Base-by-base conservation (phyloP, 2,329 filamentous ascomycete genomes). In the Talaromyces sp. region DNA sequence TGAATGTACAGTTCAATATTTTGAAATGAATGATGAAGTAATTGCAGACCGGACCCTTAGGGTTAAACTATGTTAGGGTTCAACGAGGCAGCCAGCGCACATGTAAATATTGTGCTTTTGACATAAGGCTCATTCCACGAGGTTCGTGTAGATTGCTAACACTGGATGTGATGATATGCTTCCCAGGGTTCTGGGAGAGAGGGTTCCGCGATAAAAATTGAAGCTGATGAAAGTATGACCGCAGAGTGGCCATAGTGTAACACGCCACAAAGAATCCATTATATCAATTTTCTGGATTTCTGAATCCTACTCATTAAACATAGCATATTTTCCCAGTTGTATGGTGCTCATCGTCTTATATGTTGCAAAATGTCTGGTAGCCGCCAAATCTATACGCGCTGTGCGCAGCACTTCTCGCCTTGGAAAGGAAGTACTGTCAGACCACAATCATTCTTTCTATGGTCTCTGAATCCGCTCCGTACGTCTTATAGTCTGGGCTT, bases 181-280 rank as follows among this genome's bases (percentile, higher is more conserved):
- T 22, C 27, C 27, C 8, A 31, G 27, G 27, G 27, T 31, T 45
- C n/a, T 19, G 41, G 41, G 4, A 45, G 17, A 49, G 19, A 49
- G 27, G 45, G 10, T 25, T 47, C 19, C 19, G 45, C 10, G 19
- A 27, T 27, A 49, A 1, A 1, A 6, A 31, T 17, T 54, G 31
- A n/a, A 45, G 41, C 19, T 65, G 63, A 65, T 61, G 57, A 62
- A 49, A 65, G 39, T 65, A 62, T 65, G 63, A 65, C 19, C 49
- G 43, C 57, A 65, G 47, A 19, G 63, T 60, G 56, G 63, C 58
- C 37, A 54, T 10, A 27, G 22, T 11, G 39, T 35, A 54, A 41
- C 17, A 11, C 57, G 57, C 63, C 57, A 37, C 47, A 39, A 37
- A 54, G 11, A 17, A 8, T 8, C 37, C 19, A 52, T 52, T 43